Evolutionary conservation across 805 yeast species (phyloP).

Genomic region (Starmerella ratchasimensis): DNA sequence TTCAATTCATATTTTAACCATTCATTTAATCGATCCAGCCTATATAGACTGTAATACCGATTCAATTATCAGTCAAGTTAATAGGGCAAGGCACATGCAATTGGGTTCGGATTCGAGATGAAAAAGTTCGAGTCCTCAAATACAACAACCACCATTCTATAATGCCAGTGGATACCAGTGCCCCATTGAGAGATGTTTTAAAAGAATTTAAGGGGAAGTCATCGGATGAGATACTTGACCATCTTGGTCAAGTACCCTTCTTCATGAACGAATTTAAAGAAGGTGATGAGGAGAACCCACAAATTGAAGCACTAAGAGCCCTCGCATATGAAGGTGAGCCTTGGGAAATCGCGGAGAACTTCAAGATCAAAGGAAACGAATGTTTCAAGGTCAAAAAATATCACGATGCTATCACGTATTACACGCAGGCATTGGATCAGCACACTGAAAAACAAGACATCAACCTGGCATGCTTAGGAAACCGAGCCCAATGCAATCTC

Average conservation of each 20-base stretch:
- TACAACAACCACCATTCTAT: no score
- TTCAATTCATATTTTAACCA: neutral
- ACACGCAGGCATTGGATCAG: conserved; percentile 66
- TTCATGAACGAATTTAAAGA: conserved; percentile 66
- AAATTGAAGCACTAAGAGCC: conserved; percentile 78
- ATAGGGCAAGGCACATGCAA: no score
- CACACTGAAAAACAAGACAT: conserved; percentile 23
- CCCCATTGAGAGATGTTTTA: conserved; percentile 17
- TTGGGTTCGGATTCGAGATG: no score
- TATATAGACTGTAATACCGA: neutral
- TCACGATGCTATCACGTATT: conserved; percentile 61
- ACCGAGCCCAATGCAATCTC: conserved; percentile 84
- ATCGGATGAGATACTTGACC: conserved; percentile 61
- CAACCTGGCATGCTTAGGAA: conserved; percentile 47
- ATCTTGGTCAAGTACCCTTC: conserved; percentile 74
- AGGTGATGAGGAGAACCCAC: conserved; percentile 50
- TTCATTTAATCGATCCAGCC: neutral
- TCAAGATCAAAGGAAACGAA: conserved; percentile 88
- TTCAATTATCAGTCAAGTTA: neutral
- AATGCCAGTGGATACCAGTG: conserved; percentile 15
- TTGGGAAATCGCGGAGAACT: conserved; percentile 75
- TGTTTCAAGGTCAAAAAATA: conserved; percentile 58
- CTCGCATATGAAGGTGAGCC: conserved; percentile 94
- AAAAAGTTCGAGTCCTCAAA: no score
- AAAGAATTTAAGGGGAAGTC: conserved; percentile 37